phyloP scores from a whole-genome alignment of 2,329 filamentous ascomycete genomes.

The Plenodomus lindquistii region DNA sequence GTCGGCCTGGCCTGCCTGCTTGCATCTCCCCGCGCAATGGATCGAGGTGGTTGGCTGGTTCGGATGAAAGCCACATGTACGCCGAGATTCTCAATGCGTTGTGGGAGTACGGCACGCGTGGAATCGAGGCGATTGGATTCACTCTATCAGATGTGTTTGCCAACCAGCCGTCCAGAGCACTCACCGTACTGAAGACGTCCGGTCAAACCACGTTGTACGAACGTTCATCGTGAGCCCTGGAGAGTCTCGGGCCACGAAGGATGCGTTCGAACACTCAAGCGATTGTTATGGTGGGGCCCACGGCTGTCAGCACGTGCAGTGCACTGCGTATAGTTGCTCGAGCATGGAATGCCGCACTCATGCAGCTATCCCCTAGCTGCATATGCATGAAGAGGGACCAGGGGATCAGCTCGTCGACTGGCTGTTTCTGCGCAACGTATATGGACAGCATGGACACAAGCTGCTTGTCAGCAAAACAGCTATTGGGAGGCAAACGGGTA shows the following conservation, averaged over 20 bases:
- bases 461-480: constrained; percentile 17
- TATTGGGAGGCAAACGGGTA: constrained; percentile 1
- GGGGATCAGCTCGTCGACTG: constrained; percentile 20
- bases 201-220: background rate
- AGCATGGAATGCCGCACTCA: constrained; percentile 34
- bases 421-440: constrained; percentile 20
- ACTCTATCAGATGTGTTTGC: background rate
- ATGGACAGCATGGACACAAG: constrained; percentile 20
- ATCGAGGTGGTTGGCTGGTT: constrained; percentile 20
- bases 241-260: background rate
- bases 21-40: constrained; percentile 31
- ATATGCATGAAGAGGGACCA: constrained; percentile 42
- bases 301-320: background rate
- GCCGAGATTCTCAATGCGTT: constrained; percentile 12
- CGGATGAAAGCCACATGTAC: constrained; percentile 18
- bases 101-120: constrained; percentile 1
- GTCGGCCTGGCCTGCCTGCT: constrained; percentile 24
- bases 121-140: background rate
- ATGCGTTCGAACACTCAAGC: background rate
- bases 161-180: background rate
- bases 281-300: background rate
- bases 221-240: background rate
- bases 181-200: background rate
- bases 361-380: constrained; percentile 43
- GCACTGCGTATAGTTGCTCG: constrained; percentile 17